Base-by-base conservation (phyloP, 306 rosid genomes). In the Macrotyloma uniflorum region DNA sequence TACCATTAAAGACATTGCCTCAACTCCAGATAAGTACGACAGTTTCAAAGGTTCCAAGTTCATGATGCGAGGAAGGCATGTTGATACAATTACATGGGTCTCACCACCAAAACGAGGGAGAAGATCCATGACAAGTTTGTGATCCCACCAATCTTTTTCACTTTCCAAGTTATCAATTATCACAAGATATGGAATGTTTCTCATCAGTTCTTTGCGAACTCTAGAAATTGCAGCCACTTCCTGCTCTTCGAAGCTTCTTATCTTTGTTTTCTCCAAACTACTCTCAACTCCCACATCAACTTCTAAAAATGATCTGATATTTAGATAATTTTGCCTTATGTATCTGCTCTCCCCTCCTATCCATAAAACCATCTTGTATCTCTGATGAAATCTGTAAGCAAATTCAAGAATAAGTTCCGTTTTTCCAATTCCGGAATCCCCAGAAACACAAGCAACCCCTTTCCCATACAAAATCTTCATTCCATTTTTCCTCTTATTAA, bases 111-210 rank as follows among this genome's bases (percentile, higher is more conserved):
- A 93, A 33, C 97, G 97, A 22, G 98, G 98, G 70, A 93, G 98
- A 76, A 93, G 97, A 78, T 93, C 98, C 98, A 93, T 91, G 32
- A 93, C 91, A 33, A 83, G 90, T 76, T 85, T 91, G 82, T 86
- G 95, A 83, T 91, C 95, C 98, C 98, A 93, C 98, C 98, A 93
- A 83, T 93, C 98, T 72, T 88, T 91, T 85, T 91, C 98, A 51
- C 95, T 87, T 50, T 93, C 98, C 85, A 93, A 82, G 81, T 93
- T 93, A 79, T 93, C 98, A 28, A 93, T 91, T 65, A 93, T 74
- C 66, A 93, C 85, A 84, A 93, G 82, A 87, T 88, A 93, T 0
- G 98, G 98, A 57, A 93, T 82, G 86, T 87, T 91, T 76, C 93
- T 91, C 98, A 91, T 89, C 59, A 93, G 92, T 83, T 91, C 91